Base-by-base conservation (phyloP, 1,284 basidiomycete species). In the Irpex rosettiformis region DNA sequence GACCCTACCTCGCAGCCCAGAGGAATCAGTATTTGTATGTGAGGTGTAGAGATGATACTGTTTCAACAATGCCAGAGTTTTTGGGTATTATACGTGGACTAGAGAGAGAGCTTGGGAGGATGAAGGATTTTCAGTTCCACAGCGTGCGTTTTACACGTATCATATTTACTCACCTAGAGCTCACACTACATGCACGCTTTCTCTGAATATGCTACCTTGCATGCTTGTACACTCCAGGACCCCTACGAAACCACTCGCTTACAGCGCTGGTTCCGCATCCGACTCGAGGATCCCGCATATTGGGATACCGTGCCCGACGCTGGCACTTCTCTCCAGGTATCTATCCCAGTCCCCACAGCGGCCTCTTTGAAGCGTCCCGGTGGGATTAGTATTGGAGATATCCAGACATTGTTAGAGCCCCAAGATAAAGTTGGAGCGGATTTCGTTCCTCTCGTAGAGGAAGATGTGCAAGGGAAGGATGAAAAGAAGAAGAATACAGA, bases 41-140 rank as follows among this genome's bases (percentile, higher is more conserved):
- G 22, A 21, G 48, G n/a, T 28, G 21, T 25, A 51, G 18, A 28
- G 25, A 28, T 22, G 53, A 49, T 25, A 22, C 22, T 37, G 28
- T 55, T 16, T 54, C 56, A 2, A 40, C 1, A 13, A 56, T 60
- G 49, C 51, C 40, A 37, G 56, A 61, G 27, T 43, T 45, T 2
- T 42, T 54, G 22, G 59, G 55, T 21, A 49, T 58, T 40, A 16
- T 58, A 3, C 33, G 56, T 16, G 59, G 42, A 16, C 16, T 61
- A 16, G 59, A 61, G 52, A 57, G 40, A 42, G 25, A 51, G 25
- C 54, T 57, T 24, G 59, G 59, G n/a, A 33, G 30, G 27, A 11
- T 61, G 16, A 40, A 52, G 45, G 59, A 61, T 52, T 54, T 49
- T 42, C 16, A 54, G 29, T n/a, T 60, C 18, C n/a, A 21, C 4